Conservation (phyloP, 2,329 filamentous ascomycete species). For the Fusarium torreyae region DNA sequence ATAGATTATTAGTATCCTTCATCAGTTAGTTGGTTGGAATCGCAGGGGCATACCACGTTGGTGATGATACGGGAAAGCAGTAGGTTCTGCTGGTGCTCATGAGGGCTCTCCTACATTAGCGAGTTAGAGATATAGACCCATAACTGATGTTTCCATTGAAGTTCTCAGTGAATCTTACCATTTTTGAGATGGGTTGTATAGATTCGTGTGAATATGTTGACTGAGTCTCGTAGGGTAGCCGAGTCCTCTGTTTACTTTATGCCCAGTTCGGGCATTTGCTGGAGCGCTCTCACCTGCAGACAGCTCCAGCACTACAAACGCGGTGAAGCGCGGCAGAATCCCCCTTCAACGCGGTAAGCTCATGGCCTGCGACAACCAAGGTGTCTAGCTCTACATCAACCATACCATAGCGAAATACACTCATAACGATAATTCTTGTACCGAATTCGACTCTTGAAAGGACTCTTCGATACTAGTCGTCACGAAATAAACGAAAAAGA, state of each 20-base stretch:
- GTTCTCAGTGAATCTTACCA: slow-evolving; percentile 20
- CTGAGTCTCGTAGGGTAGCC: slow-evolving; percentile 9
- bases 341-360: slow-evolving; percentile 28
- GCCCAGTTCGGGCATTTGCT: slow-evolving; percentile 7
- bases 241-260: slow-evolving; percentile 45
- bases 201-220: background rate
- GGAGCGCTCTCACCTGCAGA: slow-evolving; percentile 8
- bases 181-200: slow-evolving; percentile 4
- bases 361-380: slow-evolving; percentile 13
- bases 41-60: slow-evolving; percentile 82
- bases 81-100: slow-evolving; percentile 96
- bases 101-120: slow-evolving; percentile 83
- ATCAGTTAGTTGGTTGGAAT: background rate
- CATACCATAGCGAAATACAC: slow-evolving; percentile 1
- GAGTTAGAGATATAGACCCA: background rate
- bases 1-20: slow-evolving; percentile 15
- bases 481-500: slow-evolving; percentile 58
- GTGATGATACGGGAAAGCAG: slow-evolving; percentile 95
- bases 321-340: slow-evolving; percentile 57
- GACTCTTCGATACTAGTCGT: background rate
- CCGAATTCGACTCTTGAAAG: background rate
- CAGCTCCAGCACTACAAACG: slow-evolving; percentile 18
- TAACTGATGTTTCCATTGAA: no score
- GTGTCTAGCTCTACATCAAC: slow-evolving; percentile 2
- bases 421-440: background rate